Base-by-base conservation (phyloP, 176 grass and related monocot species). In the Aegilops tauschii region DNA sequence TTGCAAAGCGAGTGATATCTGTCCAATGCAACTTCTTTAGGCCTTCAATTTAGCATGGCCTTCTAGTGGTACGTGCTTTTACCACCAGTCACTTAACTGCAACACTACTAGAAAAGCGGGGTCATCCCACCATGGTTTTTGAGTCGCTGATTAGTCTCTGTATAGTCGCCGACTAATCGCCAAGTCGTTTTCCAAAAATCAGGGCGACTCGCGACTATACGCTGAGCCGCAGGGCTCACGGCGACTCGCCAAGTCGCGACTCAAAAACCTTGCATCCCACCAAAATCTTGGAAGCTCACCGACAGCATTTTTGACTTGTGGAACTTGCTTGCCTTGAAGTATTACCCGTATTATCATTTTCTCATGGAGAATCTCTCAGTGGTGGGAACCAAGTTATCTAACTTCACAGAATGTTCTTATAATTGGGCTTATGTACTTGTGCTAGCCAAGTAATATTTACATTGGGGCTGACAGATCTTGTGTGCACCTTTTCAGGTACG, bases 401-500 rank as follows among this genome's bases (percentile, higher is more conserved):
- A 49, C 18, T 36, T 64, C 1, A 40, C 40, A 73, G 12, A 68
- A 65, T 27, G 8, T 69, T 39, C 77, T 65, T 37, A 10, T 87
- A 78, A n/a, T 61, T 73, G 21, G n/a, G 20, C 32, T 69, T 77
- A 37, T 17, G 17, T 56, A 35, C 9, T 25, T 69, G 18, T 85
- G 32, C 35, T 76, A 56, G 21, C 0, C 5, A 59, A 45, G 14
- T 59, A 3, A 49, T 18, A 61, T 77, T 81, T 78, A 36, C 16
- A 63, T 61, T 28, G 9, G 21, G n/a, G 39, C 50, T 90, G 25
- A 86, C 39, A 47, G 8, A 29, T 35, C 30, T 65, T 50, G 36
- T 64, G 2, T 70, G 21, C 39, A 39, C 64, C 56, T 82, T 14
- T 82, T 74, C 74, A 92, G 93, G 93, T 69, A 86, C 31, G 87